Evolutionary conservation across 305 asterid species (phyloP).

Genomic region (Fraxinus floribunda): DNA sequence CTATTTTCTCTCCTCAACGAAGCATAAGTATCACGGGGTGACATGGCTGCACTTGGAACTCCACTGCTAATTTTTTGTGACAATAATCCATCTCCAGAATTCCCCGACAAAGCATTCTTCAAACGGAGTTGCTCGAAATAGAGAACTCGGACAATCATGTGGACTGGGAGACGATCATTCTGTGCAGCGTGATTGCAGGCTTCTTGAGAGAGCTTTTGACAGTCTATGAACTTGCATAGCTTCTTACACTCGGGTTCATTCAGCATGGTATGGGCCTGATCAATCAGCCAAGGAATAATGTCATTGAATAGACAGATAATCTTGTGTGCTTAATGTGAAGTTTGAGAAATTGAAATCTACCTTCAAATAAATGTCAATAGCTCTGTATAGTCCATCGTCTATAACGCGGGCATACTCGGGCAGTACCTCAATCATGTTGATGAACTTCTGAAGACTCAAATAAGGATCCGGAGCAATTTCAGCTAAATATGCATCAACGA

Average conservation of each 20-base stretch:
- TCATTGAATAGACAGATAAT: background rate
- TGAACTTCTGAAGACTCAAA: conserved; percentile 56
- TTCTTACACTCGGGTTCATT: conserved; percentile 53
- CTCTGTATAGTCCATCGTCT: conserved; percentile 70
- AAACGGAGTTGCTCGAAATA: conserved; percentile 59
- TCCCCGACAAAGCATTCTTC: conserved; percentile 47
- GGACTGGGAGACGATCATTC: conserved; percentile 61
- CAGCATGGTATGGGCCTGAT: conserved; percentile 52
- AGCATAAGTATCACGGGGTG: conserved; percentile 63
- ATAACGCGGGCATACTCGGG: conserved; percentile 74
- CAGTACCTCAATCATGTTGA: conserved; percentile 49
- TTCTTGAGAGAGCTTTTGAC: conserved; percentile 64
- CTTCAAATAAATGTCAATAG: conserved; percentile 69
- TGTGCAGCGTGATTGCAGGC: conserved; percentile 74
- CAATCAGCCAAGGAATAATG: background rate
- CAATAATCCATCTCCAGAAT: conserved; percentile 41
- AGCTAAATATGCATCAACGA: conserved; percentile 60
- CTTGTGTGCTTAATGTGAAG: background rate
- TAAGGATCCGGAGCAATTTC: conserved; percentile 77
- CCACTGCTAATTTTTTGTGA: conserved; percentile 65
- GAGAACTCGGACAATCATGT: conserved; percentile 54
- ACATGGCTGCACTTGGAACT: conserved; percentile 53
- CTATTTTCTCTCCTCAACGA: conserved; percentile 64
- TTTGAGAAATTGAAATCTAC: conserved; percentile 29
- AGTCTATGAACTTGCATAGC: conserved; percentile 60